Evolutionary conservation across 129 eudicot genomes (phyloP), one percentile per base, ranked within the genome.

Genomic region (Saussurea involucrata): DNA sequence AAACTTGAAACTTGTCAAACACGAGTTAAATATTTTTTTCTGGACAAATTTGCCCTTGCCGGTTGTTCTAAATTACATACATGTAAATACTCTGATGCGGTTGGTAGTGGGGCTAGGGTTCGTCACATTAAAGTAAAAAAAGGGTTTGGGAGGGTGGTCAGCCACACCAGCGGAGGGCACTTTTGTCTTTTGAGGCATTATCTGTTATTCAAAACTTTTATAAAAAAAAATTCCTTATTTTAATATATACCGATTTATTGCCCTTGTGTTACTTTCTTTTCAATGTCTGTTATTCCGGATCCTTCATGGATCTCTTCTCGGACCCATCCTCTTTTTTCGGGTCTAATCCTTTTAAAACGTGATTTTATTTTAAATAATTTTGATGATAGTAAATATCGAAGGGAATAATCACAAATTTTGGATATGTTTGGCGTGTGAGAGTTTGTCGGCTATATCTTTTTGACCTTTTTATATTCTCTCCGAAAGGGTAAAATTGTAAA

Each of bases 381-480:
- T 12, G 10, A 12, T 66, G 72, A 68, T 68, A n/a, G 55, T 49
- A 66, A 70, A 53, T 53, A 55, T 55, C 33, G 42, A 57, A 36
- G n/a, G 63, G 77, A 53, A 63, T 71, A 46, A 74, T 74, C 42
- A 74, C 72, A 68, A 37, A 29, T 33, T 57, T 58, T 7, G 46
- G 74, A 37, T 74, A 20, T 68, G 49, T 74, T 66, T 81, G 80
- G 84, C 74, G 71, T 68, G 80, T 77, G 76, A 77, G 60, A 71
- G 68, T 73, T 82, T 80, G 84, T 80, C 84, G 84, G 79, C 79
- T 65, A 49, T 76, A 5, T 36, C 65, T 70, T 71, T 75, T 53
- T 65, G 55, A 27, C 71, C 31, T 71, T 70, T 63, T 80, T 4
- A 4, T 37, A 11, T 37, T 67, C 36, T 33, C 53, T 63, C 71